These are phyloP conservation scores for Forsythia viridissima DNA, from an alignment of 257 asterid genomes.

Conservation along the genomic window DNA sequence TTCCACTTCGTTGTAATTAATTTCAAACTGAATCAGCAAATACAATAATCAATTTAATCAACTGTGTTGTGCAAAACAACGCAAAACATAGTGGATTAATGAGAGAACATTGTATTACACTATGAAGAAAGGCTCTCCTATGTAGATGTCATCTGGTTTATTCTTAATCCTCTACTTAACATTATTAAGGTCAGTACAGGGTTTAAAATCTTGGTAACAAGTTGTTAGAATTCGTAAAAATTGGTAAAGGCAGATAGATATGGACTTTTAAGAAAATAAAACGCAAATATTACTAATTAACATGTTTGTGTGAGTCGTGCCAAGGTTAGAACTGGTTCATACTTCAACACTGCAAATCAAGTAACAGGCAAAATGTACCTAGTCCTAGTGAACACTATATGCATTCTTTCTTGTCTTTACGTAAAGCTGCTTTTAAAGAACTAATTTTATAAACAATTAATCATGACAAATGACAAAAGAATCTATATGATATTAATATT, in stretches of 20 bases:
- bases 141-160: no score
- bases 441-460: background rate
- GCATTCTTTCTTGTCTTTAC: background rate
- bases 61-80: background rate
- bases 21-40: background rate
- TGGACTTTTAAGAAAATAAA: background rate
- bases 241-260: background rate
- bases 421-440: background rate
- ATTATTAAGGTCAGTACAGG: background rate
- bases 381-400: background rate
- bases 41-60: background rate
- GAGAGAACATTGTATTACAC: background rate
- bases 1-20: background rate
- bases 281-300: background rate
- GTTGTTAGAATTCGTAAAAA: background rate
- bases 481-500: slow-evolving; percentile 6
- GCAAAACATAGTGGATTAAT: background rate
- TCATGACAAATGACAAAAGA: slow-evolving; percentile 12
- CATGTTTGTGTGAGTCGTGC: background rate
- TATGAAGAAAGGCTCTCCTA: no score
- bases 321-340: background rate
- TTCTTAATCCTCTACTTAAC: no score
- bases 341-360: background rate
- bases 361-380: background rate
- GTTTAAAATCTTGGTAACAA: background rate